phyloP scores from a whole-genome alignment of 768 basidiomycete species.

The Suillus sp. region DNA sequence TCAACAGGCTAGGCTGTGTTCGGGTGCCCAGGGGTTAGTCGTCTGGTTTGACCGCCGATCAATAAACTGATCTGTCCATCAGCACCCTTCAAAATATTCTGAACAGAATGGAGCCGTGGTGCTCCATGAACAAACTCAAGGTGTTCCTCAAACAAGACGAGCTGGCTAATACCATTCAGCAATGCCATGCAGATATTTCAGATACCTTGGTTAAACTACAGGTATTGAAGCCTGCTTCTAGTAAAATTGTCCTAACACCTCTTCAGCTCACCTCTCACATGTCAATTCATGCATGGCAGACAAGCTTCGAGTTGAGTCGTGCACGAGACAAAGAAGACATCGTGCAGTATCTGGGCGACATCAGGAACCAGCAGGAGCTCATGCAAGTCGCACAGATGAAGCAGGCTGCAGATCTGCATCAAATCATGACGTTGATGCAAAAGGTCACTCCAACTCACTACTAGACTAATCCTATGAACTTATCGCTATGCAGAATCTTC shows the following conservation, averaged over 20 bases:
- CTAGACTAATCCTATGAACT: slow-evolving; percentile 17
- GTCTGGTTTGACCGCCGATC: neutral
- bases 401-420: slow-evolving; percentile 37
- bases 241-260: slow-evolving; percentile 7
- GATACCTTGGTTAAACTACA: slow-evolving; percentile 52
- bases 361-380: slow-evolving; percentile 43
- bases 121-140: slow-evolving; percentile 39
- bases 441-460: slow-evolving; percentile 32
- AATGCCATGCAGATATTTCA: slow-evolving; percentile 46
- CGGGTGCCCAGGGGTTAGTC: slow-evolving; percentile 37
- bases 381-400: slow-evolving; percentile 36
- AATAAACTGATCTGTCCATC: neutral
- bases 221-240: slow-evolving; percentile 32
- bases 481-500: slow-evolving; percentile 24
- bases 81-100: slow-evolving; percentile 40
- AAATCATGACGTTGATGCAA: slow-evolving; percentile 55
- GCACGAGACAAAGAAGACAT: slow-evolving; percentile 48
- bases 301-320: slow-evolving; percentile 40
- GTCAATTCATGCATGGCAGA: slow-evolving; percentile 52
- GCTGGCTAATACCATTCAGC: slow-evolving; percentile 45
- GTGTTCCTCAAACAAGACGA: slow-evolving; percentile 49
- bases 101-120: slow-evolving; percentile 47
- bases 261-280: slow-evolving; percentile 46
- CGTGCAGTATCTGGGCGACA: slow-evolving; percentile 44
- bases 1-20: slow-evolving; percentile 35